Percentiles rank a stretch among this genome's conserved stretches.
Evolutionary conservation across 192 early-diverging fungal species (phyloP).

Genomic region (Mortierella antarctica): DNA sequence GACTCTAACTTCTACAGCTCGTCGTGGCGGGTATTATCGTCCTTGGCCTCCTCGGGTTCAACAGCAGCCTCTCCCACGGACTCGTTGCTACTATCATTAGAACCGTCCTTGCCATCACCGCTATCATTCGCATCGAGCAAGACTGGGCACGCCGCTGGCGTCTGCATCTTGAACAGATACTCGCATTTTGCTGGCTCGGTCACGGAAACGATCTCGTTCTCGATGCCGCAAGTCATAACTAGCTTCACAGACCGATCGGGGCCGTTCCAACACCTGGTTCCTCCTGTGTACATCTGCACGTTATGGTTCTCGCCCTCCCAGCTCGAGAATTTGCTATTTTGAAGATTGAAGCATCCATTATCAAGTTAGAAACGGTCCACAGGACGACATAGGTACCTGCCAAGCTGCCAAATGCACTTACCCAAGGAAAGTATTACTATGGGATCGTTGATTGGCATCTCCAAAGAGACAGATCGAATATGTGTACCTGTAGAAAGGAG

Average conservation of each 20-base stretch:
- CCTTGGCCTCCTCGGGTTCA: not conserved
- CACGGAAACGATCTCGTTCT: slow-evolving; percentile 75
- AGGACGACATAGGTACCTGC: slow-evolving; percentile 12
- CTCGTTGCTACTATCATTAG: no score
- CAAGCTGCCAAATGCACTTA: slow-evolving; percentile 53
- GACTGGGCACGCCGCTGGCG: slow-evolving; percentile 83
- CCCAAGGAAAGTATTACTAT: slow-evolving; percentile 64
- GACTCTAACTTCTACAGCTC: no score
- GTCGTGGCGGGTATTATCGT: no score
- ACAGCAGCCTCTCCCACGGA: not conserved
- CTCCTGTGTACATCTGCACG: slow-evolving; percentile 75
- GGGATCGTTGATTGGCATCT: slow-evolving; percentile 75
- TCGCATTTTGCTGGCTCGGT: slow-evolving; percentile 95
- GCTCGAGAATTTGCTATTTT: slow-evolving; percentile 56
- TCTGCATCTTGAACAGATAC: slow-evolving; percentile 78
- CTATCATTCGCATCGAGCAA: not conserved
- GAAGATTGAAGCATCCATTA: not conserved
- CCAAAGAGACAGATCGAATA: slow-evolving; percentile 81
- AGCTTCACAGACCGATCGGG: slow-evolving; percentile 83
- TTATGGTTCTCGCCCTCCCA: slow-evolving; percentile 66
- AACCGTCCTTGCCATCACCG: no score
- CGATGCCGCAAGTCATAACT: slow-evolving; percentile 69
- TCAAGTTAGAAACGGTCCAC: not conserved
- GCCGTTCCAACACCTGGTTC: slow-evolving; percentile 95
- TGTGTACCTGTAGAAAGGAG: slow-evolving; percentile 74